phyloP scores from a whole-genome alignment of 225 moss, liverwort and hornwort species.

The Takakia lepidozioides region DNA sequence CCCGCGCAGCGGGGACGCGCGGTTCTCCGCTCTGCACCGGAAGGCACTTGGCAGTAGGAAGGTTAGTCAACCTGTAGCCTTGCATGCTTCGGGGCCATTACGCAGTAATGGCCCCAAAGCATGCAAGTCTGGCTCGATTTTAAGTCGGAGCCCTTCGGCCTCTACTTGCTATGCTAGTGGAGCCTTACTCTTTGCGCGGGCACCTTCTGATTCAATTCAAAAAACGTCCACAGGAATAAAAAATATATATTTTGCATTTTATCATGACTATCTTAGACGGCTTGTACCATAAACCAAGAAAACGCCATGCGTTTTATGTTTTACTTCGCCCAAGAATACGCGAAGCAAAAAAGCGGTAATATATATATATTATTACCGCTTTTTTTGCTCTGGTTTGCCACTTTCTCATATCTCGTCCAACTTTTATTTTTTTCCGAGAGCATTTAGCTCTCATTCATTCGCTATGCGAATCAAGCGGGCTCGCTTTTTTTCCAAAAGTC shows the following conservation, averaged over 20 bases:
- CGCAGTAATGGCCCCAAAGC: no score
- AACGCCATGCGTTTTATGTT: constrained; percentile 2
- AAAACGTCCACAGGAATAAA: no score
- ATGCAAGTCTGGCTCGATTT: no score
- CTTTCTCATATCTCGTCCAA: background rate
- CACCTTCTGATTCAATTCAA: no score
- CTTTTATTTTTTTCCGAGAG: background rate
- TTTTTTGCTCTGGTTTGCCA: background rate
- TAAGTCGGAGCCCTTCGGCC: constrained; percentile 2
- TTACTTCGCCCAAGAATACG: background rate
- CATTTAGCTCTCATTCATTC: constrained; percentile 5
- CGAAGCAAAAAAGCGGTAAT: constrained; percentile 1
- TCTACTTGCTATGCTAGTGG: constrained; percentile 2
- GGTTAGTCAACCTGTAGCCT: no score
- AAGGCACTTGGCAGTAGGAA: no score
- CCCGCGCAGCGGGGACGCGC: no score
- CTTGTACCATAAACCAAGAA: constrained; percentile 1
- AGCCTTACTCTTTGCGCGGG: background rate
- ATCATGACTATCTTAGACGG: no score
- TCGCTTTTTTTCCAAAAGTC: background rate
- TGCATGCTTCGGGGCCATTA: no score
- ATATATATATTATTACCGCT: background rate
- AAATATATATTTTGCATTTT: no score
- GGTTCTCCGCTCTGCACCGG: no score
- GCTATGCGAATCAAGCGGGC: constrained; percentile 4